Conservation (phyloP, 192 early-diverging fungal species). For the Funneliformis mosseae region DNA sequence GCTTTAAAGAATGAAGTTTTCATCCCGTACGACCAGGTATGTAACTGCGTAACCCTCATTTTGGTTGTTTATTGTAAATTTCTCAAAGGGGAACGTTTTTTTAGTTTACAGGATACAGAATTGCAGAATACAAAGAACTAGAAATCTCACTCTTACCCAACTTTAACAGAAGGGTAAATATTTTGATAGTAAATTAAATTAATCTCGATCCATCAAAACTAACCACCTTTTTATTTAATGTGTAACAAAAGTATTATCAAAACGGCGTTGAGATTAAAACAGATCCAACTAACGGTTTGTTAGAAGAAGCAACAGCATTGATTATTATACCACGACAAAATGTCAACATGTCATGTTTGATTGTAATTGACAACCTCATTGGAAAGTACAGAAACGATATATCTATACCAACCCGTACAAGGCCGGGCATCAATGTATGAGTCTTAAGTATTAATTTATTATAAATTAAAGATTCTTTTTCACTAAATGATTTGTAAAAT, state of each 20-base stretch:
- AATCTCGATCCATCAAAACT: too few relatives aligned
- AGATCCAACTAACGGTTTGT: conserved; percentile 18
- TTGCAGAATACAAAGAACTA: conserved; percentile 19
- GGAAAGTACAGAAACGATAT: not conserved
- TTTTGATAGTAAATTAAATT: not conserved
- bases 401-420: not conserved
- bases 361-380: not conserved
- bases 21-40: conserved; percentile 3
- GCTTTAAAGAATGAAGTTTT: conserved; percentile 5
- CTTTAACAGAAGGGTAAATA: conserved; percentile 3
- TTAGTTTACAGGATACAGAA: conserved; percentile 9
- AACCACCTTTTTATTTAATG: too few relatives aligned
- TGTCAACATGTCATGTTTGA: not conserved
- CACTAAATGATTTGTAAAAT: not conserved
- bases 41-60: too few relatives aligned
- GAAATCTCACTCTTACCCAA: conserved; percentile 7
- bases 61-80: not conserved
- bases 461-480: not conserved
- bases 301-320: conserved; percentile 11
- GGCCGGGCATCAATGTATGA: not conserved
- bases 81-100: not conserved
- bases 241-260: not conserved
- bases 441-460: too few relatives aligned
- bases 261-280: not conserved
- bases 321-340: not conserved